A percentile compares a stretch with the other conserved stretches of the same genome.
Conservation (phyloP, 345 rosid genomes). For the Garcia nutans region DNA sequence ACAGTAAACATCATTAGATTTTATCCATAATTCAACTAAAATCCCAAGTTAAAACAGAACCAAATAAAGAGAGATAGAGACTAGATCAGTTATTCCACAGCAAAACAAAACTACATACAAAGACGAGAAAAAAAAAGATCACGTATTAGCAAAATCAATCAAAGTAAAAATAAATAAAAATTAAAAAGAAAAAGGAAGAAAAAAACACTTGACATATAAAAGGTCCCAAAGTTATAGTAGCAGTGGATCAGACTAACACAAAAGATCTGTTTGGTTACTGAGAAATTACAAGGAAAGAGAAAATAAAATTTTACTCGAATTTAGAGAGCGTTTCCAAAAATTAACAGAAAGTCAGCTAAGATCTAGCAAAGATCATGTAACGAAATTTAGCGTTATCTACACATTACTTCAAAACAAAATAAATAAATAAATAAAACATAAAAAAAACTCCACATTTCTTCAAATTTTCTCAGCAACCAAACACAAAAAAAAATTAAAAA, state of each 20-base stretch:
- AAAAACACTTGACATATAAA: neutral
- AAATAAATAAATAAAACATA: no score
- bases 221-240: neutral
- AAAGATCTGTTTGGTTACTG: neutral
- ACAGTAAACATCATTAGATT: neutral
- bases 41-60: neutral
- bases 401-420: neutral
- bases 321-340: neutral
- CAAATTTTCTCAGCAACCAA: constrained; percentile 9
- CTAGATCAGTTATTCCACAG: neutral
- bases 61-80: neutral
- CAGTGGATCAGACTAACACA: neutral
- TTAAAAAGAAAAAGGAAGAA: no score
- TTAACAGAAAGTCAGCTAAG: neutral
- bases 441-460: neutral
- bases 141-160: neutral
- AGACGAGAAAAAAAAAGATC: neutral
- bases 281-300: neutral
- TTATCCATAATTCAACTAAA: neutral
- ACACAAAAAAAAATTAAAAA: neutral
- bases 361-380: neutral
- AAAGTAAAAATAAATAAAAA: neutral
- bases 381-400: neutral
- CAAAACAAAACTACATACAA: neutral
- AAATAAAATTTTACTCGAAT: neutral